Evolutionary conservation across 2,329 filamentous ascomycete genomes (phyloP).

Genomic region (Hypoxylon sp.): DNA sequence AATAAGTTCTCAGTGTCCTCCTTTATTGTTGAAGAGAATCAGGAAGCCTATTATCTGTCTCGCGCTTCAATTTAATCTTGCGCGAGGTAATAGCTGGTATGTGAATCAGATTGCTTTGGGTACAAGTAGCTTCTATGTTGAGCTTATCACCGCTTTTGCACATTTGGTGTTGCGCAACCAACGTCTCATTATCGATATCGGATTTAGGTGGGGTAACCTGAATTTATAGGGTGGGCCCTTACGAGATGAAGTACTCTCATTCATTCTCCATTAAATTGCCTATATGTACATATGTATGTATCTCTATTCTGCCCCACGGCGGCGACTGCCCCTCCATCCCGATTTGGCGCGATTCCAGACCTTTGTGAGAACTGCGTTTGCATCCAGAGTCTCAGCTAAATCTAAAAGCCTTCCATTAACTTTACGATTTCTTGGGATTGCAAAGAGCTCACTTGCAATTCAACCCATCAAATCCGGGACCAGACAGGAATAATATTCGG

Average conservation of each 20-base stretch:
- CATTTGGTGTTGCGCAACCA: slow-evolving; percentile 10
- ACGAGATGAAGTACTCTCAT: too few species aligned
- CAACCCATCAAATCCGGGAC: not conserved
- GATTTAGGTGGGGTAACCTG: not conserved
- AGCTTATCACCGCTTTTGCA: slow-evolving; percentile 21
- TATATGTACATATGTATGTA: not conserved
- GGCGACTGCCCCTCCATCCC: slow-evolving; percentile 33
- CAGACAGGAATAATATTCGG: not conserved
- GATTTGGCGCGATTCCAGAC: not conserved
- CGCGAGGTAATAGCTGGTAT: not conserved
- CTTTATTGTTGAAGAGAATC: not conserved
- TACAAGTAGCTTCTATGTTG: not conserved
- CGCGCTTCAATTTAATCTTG: not conserved
- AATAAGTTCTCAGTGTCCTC: not conserved
- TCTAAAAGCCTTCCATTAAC: not conserved
- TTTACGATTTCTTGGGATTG: not conserved
- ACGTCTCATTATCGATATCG: slow-evolving; percentile 21
- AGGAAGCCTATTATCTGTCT: not conserved
- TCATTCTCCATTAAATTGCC: too few species aligned
- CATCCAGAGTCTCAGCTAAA: not conserved
- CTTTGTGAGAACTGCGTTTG: not conserved
- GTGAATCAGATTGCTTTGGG: slow-evolving; percentile 11
- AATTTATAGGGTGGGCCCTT: not conserved
- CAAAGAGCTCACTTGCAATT: not conserved
- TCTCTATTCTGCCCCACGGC: slow-evolving; percentile 17